Percentiles rank a stretch among this genome's conserved stretches.
These are phyloP conservation scores for Cladorrhinum sp. DNA, from an alignment of 2,329 filamentous ascomycete genomes.

Conservation along the genomic window DNA sequence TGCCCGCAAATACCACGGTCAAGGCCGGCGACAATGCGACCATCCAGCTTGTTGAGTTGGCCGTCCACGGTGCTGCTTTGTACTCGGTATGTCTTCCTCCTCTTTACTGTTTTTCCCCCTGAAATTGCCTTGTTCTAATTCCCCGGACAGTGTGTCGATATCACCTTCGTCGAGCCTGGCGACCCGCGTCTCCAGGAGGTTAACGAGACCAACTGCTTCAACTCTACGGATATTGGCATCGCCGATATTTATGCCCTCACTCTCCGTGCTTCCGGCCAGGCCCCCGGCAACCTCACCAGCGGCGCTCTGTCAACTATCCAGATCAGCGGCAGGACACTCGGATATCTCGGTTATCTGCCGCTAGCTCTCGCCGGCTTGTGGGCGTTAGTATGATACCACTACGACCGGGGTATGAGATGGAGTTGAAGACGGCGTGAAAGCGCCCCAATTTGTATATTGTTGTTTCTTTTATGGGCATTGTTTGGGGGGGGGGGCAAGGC, in stretches of 20 bases:
- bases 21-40: constrained; percentile 84
- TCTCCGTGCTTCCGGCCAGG: constrained; percentile 41
- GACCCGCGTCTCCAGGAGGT: constrained; percentile 67
- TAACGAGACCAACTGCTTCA: constrained; percentile 82
- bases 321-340: constrained; percentile 24
- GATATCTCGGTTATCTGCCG: constrained; percentile 42
- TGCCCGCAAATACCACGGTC: constrained; percentile 69
- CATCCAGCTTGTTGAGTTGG: constrained; percentile 81
- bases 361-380: constrained; percentile 39
- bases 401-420: neutral
- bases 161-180: constrained; percentile 79
- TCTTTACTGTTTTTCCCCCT: neutral
- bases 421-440: neutral
- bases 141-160: constrained; percentile 75
- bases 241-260: constrained; percentile 71
- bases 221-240: constrained; percentile 75
- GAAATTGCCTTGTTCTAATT: neutral
- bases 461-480: neutral
- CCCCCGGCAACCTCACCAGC: constrained; percentile 32
- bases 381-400: constrained; percentile 35
- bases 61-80: constrained; percentile 77
- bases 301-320: constrained; percentile 28
- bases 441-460: constrained; percentile 4
- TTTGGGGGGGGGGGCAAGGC: neutral
- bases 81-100: constrained; percentile 64